These are phyloP conservation scores for Piper longum DNA, from an alignment of 164 flowering plant genomes.

Conservation along the genomic window DNA sequence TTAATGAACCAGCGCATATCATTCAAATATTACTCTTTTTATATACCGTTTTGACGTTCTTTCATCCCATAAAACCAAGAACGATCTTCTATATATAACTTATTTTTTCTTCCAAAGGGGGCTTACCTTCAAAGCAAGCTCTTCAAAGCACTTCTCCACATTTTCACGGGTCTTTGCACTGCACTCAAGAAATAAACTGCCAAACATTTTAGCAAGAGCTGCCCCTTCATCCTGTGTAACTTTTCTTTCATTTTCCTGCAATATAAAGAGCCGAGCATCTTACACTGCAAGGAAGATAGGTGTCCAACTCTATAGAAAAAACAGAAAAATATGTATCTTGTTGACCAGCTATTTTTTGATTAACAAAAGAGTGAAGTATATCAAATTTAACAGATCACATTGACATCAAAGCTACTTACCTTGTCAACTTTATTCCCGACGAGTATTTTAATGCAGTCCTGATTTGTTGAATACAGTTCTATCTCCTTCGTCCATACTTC, in stretches of 20 bases:
- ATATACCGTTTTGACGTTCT: too few relatives aligned
- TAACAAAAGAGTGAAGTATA: background rate
- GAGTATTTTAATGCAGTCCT: slow-evolving; percentile 62
- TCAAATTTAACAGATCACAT: too few relatives aligned
- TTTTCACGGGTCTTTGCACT: slow-evolving; percentile 76
- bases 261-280: background rate
- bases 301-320: background rate
- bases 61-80: too few relatives aligned
- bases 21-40: too few relatives aligned
- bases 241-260: slow-evolving; percentile 62
- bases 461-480: slow-evolving; percentile 62
- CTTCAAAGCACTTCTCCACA: slow-evolving; percentile 60
- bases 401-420: slow-evolving; percentile 23
- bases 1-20: too few relatives aligned
- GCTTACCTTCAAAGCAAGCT: slow-evolving; percentile 58
- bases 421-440: slow-evolving; percentile 88
- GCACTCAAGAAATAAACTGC: slow-evolving; percentile 64
- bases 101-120: background rate
- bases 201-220: slow-evolving; percentile 57
- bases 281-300: background rate
- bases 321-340: background rate
- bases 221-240: slow-evolving; percentile 76
- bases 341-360: too few relatives aligned
- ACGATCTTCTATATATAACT: too few relatives aligned
- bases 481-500: slow-evolving; percentile 72